phyloP scores from a whole-genome alignment of 805 yeast genomes.

The Candida rishiriensis region DNA sequence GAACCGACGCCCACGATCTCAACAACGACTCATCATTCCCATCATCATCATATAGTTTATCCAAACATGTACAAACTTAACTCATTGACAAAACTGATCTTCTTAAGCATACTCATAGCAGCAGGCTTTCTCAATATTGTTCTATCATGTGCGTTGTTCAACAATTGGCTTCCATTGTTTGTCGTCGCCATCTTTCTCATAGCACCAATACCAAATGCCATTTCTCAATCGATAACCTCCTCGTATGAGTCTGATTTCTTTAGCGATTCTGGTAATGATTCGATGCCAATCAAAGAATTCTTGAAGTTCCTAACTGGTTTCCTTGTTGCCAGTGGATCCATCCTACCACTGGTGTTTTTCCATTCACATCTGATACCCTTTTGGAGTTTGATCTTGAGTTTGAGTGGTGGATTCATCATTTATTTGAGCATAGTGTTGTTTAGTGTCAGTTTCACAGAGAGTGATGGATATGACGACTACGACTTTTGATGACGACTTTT shows the following conservation, averaged over 20 bases:
- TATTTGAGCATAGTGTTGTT: slow-evolving; percentile 80
- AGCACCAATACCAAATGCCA: slow-evolving; percentile 34
- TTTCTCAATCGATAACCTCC: slow-evolving; percentile 20
- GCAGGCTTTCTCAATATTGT: slow-evolving; percentile 86
- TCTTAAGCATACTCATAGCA: slow-evolving; percentile 71
- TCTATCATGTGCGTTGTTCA: slow-evolving; percentile 78
- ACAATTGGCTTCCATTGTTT: slow-evolving; percentile 86
- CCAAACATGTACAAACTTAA: slow-evolving; percentile 26
- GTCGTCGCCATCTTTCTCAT: slow-evolving; percentile 39
- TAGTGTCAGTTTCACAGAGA: slow-evolving; percentile 67
- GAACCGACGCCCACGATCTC: too few species aligned
- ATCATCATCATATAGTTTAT: not conserved
- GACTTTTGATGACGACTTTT: too few species aligned
- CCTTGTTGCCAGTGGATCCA: slow-evolving; percentile 30
- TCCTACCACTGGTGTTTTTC: slow-evolving; percentile 29
- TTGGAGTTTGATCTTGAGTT: slow-evolving; percentile 51
- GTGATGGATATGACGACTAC: slow-evolving; percentile 39
- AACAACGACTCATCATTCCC: too few species aligned
- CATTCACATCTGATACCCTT: slow-evolving; percentile 25
- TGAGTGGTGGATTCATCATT: slow-evolving; percentile 78
- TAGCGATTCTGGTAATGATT: slow-evolving; percentile 20
- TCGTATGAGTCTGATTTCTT: slow-evolving; percentile 29
- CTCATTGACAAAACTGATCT: slow-evolving; percentile 72
- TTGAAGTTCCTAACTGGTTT: slow-evolving; percentile 30
- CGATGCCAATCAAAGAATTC: slow-evolving; percentile 24